Percentiles rank a stretch among this genome's conserved stretches.
These are phyloP conservation scores for Chrysanthemum makinoi DNA, from an alignment of 129 eudicot genomes.

Conservation along the genomic window DNA sequence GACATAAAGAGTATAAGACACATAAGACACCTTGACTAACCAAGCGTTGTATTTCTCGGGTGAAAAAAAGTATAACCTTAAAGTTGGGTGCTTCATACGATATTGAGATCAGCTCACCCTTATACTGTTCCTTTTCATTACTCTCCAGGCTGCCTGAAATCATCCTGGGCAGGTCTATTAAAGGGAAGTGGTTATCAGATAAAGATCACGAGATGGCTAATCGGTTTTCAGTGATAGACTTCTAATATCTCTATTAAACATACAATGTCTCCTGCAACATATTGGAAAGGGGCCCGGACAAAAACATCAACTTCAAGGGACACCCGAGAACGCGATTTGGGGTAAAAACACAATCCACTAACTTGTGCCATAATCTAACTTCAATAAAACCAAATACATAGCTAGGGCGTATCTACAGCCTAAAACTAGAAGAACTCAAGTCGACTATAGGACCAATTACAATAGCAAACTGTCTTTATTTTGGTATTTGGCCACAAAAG, in stretches of 20 bases:
- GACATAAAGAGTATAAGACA: background rate
- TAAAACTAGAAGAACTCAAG: background rate
- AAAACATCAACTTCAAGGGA: too few species aligned
- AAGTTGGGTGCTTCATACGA: background rate
- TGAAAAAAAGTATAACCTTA: background rate
- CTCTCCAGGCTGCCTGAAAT: background rate
- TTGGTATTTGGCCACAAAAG: background rate
- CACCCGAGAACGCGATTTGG: too few species aligned
- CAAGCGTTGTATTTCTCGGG: background rate
- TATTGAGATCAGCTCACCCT: constrained; percentile 9
- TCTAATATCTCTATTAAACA: too few species aligned
- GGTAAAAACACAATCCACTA: too few species aligned
- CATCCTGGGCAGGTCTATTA: background rate
- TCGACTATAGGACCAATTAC: background rate
- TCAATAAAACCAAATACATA: too few species aligned
- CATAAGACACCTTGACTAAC: background rate
- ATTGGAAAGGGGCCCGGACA: background rate
- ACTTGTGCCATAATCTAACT: too few species aligned
- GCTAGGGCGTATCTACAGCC: background rate
- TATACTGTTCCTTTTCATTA: constrained; percentile 5
- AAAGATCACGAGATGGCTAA: too few species aligned
- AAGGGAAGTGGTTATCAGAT: background rate
- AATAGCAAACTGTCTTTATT: background rate
- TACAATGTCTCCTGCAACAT: background rate
- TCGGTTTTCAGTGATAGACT: too few species aligned